Evolutionary conservation across 305 asterid species (phyloP).

Genomic region (Andrographis paniculata): DNA sequence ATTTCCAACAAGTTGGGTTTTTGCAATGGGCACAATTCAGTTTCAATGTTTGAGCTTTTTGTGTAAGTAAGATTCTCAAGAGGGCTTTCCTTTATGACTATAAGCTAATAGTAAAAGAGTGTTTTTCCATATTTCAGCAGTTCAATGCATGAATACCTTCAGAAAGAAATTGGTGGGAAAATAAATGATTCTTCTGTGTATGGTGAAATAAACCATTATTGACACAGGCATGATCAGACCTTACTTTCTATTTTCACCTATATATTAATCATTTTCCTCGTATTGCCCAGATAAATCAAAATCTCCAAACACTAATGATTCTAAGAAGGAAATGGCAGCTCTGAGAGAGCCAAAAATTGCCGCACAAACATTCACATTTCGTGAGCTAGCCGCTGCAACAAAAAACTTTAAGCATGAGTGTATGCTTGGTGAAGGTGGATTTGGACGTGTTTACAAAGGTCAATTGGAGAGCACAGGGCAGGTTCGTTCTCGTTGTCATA

Average conservation of each 20-base stretch:
- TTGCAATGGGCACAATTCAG: no score
- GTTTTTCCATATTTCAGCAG: no score
- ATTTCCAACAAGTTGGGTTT: no score
- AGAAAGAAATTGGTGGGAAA: no score
- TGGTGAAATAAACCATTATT: no score
- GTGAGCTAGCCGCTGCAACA: constrained; percentile 85
- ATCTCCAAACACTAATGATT: constrained; percentile 43
- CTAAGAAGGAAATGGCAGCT: constrained; percentile 52
- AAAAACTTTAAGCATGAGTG: constrained; percentile 70
- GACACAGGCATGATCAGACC: no score
- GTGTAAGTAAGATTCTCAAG: no score
- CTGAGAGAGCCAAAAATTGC: constrained; percentile 73
- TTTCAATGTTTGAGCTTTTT: no score
- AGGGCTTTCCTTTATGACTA: no score
- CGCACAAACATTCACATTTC: constrained; percentile 81
- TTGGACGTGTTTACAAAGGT: constrained; percentile 89
- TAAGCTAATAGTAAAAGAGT: no score
- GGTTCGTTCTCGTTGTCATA: constrained; percentile 32
- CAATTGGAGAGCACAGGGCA: constrained; percentile 74
- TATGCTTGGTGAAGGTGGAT: constrained; percentile 92
- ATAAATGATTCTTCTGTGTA: no score
- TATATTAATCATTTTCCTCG: background rate
- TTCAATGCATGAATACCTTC: no score
- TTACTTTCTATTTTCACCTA: constrained; percentile 4
- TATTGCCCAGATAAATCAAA: constrained; percentile 50